A percentile compares a stretch with the other conserved stretches of the same genome.
These are phyloP conservation scores for Fraxinus quadrangulata DNA, from an alignment of 257 asterid species.

Conservation along the genomic window DNA sequence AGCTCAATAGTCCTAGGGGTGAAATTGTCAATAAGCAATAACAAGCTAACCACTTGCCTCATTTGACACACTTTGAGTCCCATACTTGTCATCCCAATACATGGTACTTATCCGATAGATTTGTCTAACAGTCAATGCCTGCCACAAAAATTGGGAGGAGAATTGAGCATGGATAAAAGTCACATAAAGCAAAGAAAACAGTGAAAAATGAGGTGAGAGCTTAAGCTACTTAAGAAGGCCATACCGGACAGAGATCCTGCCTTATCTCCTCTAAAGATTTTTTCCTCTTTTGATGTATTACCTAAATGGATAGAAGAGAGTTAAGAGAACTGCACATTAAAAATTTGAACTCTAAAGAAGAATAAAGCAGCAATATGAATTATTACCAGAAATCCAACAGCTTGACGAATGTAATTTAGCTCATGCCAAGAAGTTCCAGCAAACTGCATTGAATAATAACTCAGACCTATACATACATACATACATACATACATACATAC, in stretches of 20 bases:
- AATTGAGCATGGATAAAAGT: constrained; percentile 14
- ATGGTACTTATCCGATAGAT: constrained; percentile 95
- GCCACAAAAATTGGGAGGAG: constrained; percentile 27
- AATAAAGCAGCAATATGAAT: constrained; percentile 16
- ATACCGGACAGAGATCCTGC: constrained; percentile 97
- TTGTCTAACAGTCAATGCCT: constrained; percentile 92
- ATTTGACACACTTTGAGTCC: constrained; percentile 95
- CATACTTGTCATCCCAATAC: constrained; percentile 99
- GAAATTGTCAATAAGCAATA: constrained; percentile 11
- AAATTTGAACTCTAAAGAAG: constrained; percentile 9
- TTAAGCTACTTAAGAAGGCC: constrained; percentile 21
- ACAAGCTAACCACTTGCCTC: constrained; percentile 58
- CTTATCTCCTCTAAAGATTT: constrained; percentile 92
- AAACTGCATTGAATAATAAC: constrained; percentile 56
- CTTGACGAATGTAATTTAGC: constrained; percentile 94
- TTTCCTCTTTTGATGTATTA: constrained; percentile 95
- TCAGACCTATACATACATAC: constrained; percentile 27
- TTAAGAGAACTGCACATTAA: constrained; percentile 17
- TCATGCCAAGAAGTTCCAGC: constrained; percentile 99
- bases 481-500: too few relatives aligned
- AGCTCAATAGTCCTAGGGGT: background rate
- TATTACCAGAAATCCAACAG: constrained; percentile 96
- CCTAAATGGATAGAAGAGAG: constrained; percentile 45
- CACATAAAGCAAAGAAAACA: constrained; percentile 19
- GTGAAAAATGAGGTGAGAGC: background rate